These are phyloP conservation scores for Talaromyces amestolkiae DNA, from an alignment of 2,329 filamentous ascomycete species.

Conservation along the genomic window DNA sequence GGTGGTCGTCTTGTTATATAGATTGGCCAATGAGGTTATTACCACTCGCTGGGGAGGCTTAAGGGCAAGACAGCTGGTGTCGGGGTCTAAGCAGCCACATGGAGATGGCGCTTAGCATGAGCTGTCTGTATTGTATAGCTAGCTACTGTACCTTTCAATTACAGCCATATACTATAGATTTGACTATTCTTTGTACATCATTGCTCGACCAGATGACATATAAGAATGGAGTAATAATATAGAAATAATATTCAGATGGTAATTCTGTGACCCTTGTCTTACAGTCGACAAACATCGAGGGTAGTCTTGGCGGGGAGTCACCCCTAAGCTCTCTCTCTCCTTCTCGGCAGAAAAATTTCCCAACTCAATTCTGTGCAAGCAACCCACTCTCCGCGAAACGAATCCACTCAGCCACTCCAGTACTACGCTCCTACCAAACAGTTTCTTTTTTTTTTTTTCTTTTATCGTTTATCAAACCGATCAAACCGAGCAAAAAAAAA, in stretches of 20 bases:
- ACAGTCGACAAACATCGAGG: neutral
- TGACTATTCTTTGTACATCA: neutral
- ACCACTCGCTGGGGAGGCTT: neutral
- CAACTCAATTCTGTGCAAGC: neutral
- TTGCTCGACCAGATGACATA: neutral
- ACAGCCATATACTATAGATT: neutral
- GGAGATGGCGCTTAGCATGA: neutral
- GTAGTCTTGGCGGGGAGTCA: slow-evolving; percentile 3
- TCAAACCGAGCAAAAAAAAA: neutral
- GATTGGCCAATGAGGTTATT: slow-evolving; percentile 5
- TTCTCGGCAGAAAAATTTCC: slow-evolving; percentile 4
- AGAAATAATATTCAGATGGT: neutral
- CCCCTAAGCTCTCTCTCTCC: neutral
- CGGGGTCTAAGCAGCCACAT: slow-evolving; percentile 3
- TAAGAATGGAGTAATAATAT: neutral
- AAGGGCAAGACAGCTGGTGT: slow-evolving; percentile 3
- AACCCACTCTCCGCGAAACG: neutral
- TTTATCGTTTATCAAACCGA: slow-evolving; percentile 22
- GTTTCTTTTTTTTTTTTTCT: neutral
- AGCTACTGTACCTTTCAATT: too few relatives aligned
- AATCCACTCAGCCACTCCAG: slow-evolving; percentile 16
- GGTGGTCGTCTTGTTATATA: neutral
- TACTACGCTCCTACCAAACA: neutral
- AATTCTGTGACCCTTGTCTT: neutral
- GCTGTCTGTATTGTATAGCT: neutral